Evolutionary conservation across 371 early-diverging fungal genomes (phyloP), one percentile per base, ranked within the genome.

Genomic region (Mucor plumbeus): DNA sequence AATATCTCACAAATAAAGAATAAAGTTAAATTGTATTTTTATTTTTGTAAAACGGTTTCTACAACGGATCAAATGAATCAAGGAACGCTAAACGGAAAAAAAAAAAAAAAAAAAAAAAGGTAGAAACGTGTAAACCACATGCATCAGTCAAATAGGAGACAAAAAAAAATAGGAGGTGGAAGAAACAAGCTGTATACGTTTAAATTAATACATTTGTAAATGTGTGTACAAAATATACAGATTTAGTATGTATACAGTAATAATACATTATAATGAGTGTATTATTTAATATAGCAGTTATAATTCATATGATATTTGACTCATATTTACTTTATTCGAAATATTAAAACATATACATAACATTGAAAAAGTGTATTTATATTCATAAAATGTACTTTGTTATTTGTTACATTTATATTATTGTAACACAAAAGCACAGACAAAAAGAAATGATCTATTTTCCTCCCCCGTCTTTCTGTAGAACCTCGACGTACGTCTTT

Each of bases 371-470:
- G 5, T 15, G n/a, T 5, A 14, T n/a, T 8, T 44, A 44, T 6
- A 44, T n/a, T 44, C n/a, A 7, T 17, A 17, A 15, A 5, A 44
- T 44, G 44, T 44, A 44, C 5, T 44, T 26, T 9, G 26, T 50
- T 50, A 26, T 10, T 26, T 50, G 50, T 50, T 50, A 50, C 26
- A 50, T 50, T 19, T 11, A 38, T 38, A 38, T 4, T 19, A 48
- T 26, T 14, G 70, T 70, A 11, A 38, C 34, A 70, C 71, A 66
- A 70, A 70, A 70, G 71, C 71, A 70, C 71, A 70, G 71, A 70
- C 71, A 70, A 66, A 61, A 44, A 50, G 50, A 9, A 50, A 44
- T 44, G 17, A 44, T 44, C 44, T 44, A 26, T 26, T 26, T 3
- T n/a, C n/a, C 19, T 19, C 5, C 50, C 50, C 26, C 26, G 9